Base-by-base conservation (phyloP, 352 stramenopile species). In the Phytopythium delawarense region DNA sequence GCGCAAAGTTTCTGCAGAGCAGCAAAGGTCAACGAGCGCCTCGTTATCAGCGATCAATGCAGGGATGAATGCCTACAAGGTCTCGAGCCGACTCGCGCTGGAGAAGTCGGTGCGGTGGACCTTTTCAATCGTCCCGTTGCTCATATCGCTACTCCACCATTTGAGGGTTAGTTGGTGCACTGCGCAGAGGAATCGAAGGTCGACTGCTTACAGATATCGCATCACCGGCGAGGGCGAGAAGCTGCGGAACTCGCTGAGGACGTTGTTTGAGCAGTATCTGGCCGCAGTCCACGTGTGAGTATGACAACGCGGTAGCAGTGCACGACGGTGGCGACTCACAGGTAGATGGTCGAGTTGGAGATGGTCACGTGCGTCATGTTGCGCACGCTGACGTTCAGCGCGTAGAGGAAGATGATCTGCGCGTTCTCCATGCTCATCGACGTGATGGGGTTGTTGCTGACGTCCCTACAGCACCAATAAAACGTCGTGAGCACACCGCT, bases 361-460 rank as follows among this genome's bases (percentile, higher is more conserved):
- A 76, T 65, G 5, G 40, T 30, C 1, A 49, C 59, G 28, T 73
- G 25, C 15, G 55, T 23, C 59, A 73, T 60, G 32, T 64, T 45
- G n/a, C 46, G 7, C n/a, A 76, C 42, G 46, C 39, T 70, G 9
- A 61, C 63, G 20, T 73, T 73, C 32, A 49, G 62, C n/a, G 69
- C 69, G 4, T 72, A 55, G 1, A 76, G 65, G 56, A 45, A 34
- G 44, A 66, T 6, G 62, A 66, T 18, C 61, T 66, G 39, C 61
- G 37, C 40, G 71, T 63, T 46, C 61, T 62, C 18, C 51, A 42
- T 11, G 45, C 28, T 13, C 13, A 75, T 62, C n/a, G 63, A 67
- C 28, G 53, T 44, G 52, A 75, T 72, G 8, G 62, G 62, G 39
- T 76, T 76, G 42, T 67, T 55, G n/a, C 64, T 72, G 5, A 76